Conservation (phyloP, 2,329 filamentous ascomycete species). For the Paracamarosporium sp. region DNA sequence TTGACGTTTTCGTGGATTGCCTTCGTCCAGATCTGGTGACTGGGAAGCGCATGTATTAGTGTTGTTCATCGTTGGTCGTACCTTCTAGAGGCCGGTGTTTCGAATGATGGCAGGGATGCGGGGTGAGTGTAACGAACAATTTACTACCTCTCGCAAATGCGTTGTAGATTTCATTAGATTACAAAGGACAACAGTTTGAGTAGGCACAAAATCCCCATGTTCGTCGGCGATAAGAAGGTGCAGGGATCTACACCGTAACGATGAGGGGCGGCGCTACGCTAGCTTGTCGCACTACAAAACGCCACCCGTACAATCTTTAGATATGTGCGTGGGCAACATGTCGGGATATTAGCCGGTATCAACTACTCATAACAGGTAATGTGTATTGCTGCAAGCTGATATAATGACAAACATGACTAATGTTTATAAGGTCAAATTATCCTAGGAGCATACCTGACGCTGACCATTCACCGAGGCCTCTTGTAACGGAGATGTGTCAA, state of each 20-base stretch:
- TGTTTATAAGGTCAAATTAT: background rate
- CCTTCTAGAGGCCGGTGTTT: background rate
- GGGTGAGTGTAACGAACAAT: background rate
- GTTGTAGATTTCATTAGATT: background rate
- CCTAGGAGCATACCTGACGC: too few species aligned
- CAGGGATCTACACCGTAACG: background rate
- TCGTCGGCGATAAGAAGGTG: background rate
- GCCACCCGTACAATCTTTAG: background rate
- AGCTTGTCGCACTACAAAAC: background rate
- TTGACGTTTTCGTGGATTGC: constrained; percentile 18
- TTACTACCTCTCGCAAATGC: too few species aligned
- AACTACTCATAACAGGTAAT: background rate
- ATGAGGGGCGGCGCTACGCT: background rate
- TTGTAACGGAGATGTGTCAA: too few species aligned
- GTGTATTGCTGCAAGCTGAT: background rate
- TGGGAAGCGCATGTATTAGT: background rate
- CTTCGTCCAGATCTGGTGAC: background rate
- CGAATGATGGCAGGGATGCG: background rate
- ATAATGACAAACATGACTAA: background rate
- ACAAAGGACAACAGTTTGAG: background rate
- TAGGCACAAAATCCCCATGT: background rate
- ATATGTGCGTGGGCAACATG: background rate
- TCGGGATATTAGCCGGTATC: background rate
- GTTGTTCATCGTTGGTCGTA: background rate
- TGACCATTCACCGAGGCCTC: too few species aligned